Evolutionary conservation across 1,284 basidiomycete species (phyloP).

Genomic region (Puccinia triticina): DNA sequence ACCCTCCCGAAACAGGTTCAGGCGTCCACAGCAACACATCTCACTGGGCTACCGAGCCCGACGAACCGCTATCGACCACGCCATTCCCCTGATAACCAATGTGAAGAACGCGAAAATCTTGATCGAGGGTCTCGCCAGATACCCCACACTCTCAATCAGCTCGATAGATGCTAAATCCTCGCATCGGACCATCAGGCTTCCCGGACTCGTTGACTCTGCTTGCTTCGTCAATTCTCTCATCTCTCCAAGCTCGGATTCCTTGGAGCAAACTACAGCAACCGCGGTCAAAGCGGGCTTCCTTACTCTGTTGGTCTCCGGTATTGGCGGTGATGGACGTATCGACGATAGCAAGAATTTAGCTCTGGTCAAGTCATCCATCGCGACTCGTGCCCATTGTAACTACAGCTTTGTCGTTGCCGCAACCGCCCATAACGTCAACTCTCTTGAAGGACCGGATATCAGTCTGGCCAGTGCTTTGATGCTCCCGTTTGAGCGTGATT

Average conservation of each 20-base stretch:
- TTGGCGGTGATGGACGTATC: constrained; percentile 67
- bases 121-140: constrained; percentile 89
- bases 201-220: constrained; percentile 85
- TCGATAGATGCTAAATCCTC: constrained; percentile 93
- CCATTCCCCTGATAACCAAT: constrained; percentile 95
- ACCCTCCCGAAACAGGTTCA: constrained; percentile 96
- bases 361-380: constrained; percentile 69
- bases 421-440: constrained; percentile 67
- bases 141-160: constrained; percentile 80
- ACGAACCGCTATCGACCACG: constrained; percentile 99
- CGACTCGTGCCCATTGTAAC: constrained; percentile 73
- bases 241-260: constrained; percentile 70
- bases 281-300: constrained; percentile 86
- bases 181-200: constrained; percentile 85
- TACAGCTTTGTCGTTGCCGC: constrained; percentile 81
- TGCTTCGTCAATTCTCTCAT: constrained; percentile 70
- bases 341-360: constrained; percentile 73
- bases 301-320: constrained; percentile 75
- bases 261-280: constrained; percentile 68
- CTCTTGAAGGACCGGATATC: constrained; percentile 71
- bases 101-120: constrained; percentile 98
- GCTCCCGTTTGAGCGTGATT: constrained; percentile 73
- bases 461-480: constrained; percentile 80
- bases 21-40: constrained; percentile 92
- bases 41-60: constrained; percentile 96